Conservation (phyloP, 176 grass and related monocot species). For the Urochloa ruziziensis region DNA sequence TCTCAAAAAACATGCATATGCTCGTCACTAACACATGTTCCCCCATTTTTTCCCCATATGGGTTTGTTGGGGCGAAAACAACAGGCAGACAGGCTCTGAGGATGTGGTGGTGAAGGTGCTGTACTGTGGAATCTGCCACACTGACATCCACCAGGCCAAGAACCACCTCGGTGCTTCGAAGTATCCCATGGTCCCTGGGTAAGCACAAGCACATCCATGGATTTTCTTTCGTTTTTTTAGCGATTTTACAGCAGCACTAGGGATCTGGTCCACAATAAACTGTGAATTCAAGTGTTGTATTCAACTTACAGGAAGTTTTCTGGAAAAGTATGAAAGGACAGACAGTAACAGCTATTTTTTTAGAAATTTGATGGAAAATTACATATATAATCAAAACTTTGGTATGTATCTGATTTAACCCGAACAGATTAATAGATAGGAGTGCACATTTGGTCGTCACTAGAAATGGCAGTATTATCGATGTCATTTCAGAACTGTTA, state of each 20-base stretch:
- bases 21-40: too few species aligned
- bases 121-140: conserved; percentile 92
- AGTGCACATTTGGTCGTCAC: neutral
- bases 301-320: neutral
- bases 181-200: conserved; percentile 99
- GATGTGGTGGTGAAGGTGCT: conserved; percentile 89
- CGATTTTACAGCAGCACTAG: neutral
- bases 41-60: too few species aligned
- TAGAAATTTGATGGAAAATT: neutral
- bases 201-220: neutral
- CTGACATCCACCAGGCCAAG: conserved; percentile 88
- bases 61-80: too few species aligned
- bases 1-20: neutral
- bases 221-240: neutral
- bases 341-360: neutral
- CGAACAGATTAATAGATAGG: neutral
- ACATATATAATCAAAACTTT: neutral
- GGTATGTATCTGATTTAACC: neutral
- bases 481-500: neutral
- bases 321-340: neutral
- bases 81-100: conserved; percentile 72
- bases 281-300: neutral
- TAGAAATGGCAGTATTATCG: too few species aligned
- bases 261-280: neutral
- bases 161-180: conserved; percentile 89